phyloP scores from a whole-genome alignment of 2,329 filamentous ascomycete genomes.

The Huntiella decipiens region DNA sequence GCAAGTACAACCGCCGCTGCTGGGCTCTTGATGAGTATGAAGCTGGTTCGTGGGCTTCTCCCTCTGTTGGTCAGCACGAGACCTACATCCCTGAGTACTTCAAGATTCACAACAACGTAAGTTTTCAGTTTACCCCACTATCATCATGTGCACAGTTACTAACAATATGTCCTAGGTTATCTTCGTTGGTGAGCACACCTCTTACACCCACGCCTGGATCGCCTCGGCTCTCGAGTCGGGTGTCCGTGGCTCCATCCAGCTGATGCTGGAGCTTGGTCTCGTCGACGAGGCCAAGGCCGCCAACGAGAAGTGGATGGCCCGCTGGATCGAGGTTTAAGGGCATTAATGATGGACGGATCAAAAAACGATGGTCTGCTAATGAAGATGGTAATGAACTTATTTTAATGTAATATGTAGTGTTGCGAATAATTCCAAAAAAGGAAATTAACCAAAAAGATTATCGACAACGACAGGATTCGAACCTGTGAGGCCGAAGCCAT shows the following conservation, averaged over 20 bases:
- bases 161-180: slow-evolving; percentile 27
- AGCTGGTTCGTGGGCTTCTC: slow-evolving; percentile 42
- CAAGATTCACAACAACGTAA: slow-evolving; percentile 26
- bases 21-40: slow-evolving; percentile 45
- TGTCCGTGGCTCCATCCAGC: slow-evolving; percentile 43
- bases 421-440: background rate
- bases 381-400: background rate
- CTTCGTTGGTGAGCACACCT: slow-evolving; percentile 50
- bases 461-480: slow-evolving; percentile 10
- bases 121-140: background rate
- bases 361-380: background rate
- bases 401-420: background rate
- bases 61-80: slow-evolving; percentile 45
- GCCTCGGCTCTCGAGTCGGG: slow-evolving; percentile 47
- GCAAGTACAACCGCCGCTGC: slow-evolving; percentile 44
- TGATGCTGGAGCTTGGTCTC: slow-evolving; percentile 41
- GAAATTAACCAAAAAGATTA: background rate
- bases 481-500: slow-evolving; percentile 10
- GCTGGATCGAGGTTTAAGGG: slow-evolving; percentile 35
- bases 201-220: slow-evolving; percentile 55
- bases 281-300: slow-evolving; percentile 51
- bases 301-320: slow-evolving; percentile 47
- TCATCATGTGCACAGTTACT: background rate
- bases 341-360: background rate
- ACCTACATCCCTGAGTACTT: slow-evolving; percentile 56